phyloP scores from a whole-genome alignment of 352 stramenopile species.

The Globisporangium ultimum region DNA sequence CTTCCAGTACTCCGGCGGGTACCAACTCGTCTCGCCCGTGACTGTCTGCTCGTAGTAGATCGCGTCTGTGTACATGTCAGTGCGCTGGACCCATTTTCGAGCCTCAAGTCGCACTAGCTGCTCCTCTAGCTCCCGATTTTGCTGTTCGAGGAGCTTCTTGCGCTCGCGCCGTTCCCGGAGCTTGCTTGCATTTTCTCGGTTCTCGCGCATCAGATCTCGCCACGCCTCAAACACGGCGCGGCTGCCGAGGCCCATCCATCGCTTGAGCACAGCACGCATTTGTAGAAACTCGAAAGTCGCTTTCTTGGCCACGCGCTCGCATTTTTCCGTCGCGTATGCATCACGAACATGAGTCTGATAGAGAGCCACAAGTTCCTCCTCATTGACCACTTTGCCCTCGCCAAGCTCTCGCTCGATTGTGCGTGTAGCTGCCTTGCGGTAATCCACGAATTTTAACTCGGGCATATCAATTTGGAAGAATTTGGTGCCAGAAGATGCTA shows the following conservation, averaged over 20 bases:
- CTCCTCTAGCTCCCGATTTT: slow-evolving; percentile 51
- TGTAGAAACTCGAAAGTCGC: slow-evolving; percentile 57
- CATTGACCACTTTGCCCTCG: slow-evolving; percentile 25
- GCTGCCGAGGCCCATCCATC: slow-evolving; percentile 50
- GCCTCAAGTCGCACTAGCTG: slow-evolving; percentile 44
- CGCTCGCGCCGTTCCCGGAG: slow-evolving; percentile 26
- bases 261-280: slow-evolving; percentile 50
- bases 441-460: slow-evolving; percentile 38
- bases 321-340: slow-evolving; percentile 48
- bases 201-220: slow-evolving; percentile 43
- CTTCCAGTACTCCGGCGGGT: slow-evolving; percentile 49
- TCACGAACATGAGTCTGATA: slow-evolving; percentile 44
- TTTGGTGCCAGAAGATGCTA: background rate
- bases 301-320: slow-evolving; percentile 34
- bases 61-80: slow-evolving; percentile 65
- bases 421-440: slow-evolving; percentile 33
- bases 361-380: slow-evolving; percentile 44
- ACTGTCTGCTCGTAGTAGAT: slow-evolving; percentile 60
- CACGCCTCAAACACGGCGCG: slow-evolving; percentile 58
- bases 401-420: slow-evolving; percentile 32
- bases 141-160: slow-evolving; percentile 41
- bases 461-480: slow-evolving; percentile 61
- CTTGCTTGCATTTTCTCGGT: slow-evolving; percentile 26
- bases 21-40: slow-evolving; percentile 46
- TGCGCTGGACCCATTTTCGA: slow-evolving; percentile 40